Percentiles rank a stretch among this genome's conserved stretches.
Evolutionary conservation across 352 stramenopile species (phyloP).

Genomic region (Pythium vanterpoolii): DNA sequence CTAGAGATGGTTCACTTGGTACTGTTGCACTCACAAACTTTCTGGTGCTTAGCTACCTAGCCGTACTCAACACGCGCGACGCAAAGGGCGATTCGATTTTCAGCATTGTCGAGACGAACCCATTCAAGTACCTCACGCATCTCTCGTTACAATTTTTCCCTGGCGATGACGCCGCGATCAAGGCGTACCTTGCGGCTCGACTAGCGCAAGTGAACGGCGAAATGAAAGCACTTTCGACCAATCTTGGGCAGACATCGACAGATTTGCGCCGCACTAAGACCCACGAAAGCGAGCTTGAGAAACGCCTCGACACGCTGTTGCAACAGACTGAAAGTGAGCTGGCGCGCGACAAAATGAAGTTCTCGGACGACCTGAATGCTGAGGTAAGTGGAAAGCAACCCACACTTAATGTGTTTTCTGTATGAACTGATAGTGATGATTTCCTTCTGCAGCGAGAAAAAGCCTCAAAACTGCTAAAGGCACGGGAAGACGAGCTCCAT

Average conservation of each 20-base stretch:
- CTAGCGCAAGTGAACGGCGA: conserved; percentile 79
- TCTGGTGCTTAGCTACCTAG: conserved; percentile 53
- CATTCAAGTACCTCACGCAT: conserved; percentile 94
- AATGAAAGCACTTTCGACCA: conserved; percentile 33
- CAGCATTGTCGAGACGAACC: conserved; percentile 93
- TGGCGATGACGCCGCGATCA: conserved; percentile 87
- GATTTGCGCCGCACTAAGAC: conserved; percentile 38
- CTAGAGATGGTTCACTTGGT: not conserved
- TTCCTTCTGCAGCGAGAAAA: conserved; percentile 32
- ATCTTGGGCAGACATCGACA: conserved; percentile 42
- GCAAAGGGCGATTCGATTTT: conserved; percentile 71
- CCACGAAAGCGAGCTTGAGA: conserved; percentile 44
- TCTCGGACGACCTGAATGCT: conserved; percentile 56
- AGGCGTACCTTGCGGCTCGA: conserved; percentile 87
- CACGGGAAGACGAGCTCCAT: conserved; percentile 59
- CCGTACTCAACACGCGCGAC: conserved; percentile 76
- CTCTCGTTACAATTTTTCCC: conserved; percentile 85
- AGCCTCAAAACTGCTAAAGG: conserved; percentile 43
- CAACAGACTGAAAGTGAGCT: conserved; percentile 59
- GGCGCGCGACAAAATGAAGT: conserved; percentile 64
- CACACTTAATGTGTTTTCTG: not conserved
- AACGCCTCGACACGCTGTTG: conserved; percentile 44
- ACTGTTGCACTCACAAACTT: not conserved
- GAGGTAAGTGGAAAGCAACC: conserved; percentile 25
- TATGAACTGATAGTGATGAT: not conserved